Evolutionary conservation across 163 green algal genomes (phyloP), one percentile per base, ranked within the genome.

Genomic region (Scenedesmus sp.): DNA sequence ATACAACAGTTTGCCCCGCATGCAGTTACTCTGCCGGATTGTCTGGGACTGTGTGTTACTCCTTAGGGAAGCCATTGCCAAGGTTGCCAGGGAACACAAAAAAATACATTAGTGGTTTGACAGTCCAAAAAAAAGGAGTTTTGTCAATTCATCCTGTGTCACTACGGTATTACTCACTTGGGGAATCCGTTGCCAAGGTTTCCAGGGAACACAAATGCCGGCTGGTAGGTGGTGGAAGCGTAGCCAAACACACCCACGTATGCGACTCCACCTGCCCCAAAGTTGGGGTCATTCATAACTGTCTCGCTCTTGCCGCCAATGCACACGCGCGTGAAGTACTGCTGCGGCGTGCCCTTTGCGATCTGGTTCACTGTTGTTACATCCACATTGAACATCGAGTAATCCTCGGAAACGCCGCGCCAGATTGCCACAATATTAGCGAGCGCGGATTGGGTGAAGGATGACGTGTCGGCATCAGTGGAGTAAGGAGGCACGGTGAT

Each of bases 351-450:
- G 88, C 79, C 88, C 10, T 6, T 34, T 9, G 77, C 46, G 2
- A 59, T 16, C n/a, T 85, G 74, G 67, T 91, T 52, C 3, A 84
- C 62, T 2, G 87, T 91, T 5, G 87, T 91, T 0, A 91, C 87
- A 57, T 91, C 87, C 23, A 91, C 87, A 52, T 91, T 54, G 23
- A 86, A 91, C 9, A 26, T 16, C 20, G 79, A 46, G 77, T 86
- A 92, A 46, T 92, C 89, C 66, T 92, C 89, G 20, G 82, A 16
- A 12, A 92, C 89, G 54, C 10, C 55, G 54, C 89, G 89, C 89
- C 89, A 92, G 82, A 92, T 92, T 10, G 82, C 66, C 7, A 92
- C 64, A 23, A 92, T 92, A 55, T 86, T 89, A 6, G 64, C 12
- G 5, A 85, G 82, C 89, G 90, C 89, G 23, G 82, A 52, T 54